A percentile compares a stretch with the other conserved stretches of the same genome.
These are phyloP conservation scores for Lineolata rhizophorae DNA, from an alignment of 495 filamentous ascomycete genomes.

Conservation along the genomic window DNA sequence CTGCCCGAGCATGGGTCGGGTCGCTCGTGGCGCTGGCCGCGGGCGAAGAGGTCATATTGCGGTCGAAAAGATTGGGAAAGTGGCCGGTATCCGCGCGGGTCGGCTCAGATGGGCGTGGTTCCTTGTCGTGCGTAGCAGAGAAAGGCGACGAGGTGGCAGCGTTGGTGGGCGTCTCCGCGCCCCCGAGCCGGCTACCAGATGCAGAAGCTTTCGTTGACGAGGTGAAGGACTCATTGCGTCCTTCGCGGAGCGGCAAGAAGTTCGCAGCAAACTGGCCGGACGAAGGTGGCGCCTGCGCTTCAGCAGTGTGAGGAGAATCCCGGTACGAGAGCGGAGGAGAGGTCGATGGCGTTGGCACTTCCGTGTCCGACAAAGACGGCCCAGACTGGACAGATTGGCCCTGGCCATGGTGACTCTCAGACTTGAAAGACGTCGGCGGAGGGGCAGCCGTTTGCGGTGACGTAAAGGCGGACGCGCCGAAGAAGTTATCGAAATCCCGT, in stretches of 20 bases:
- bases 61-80: constrained; percentile 7
- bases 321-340: constrained; percentile 32
- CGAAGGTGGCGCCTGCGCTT: constrained; percentile 38
- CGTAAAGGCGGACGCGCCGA: constrained; percentile 45
- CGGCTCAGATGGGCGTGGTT: too few relatives aligned
- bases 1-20: constrained; percentile 9
- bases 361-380: constrained; percentile 25
- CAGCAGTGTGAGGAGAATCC: constrained; percentile 30
- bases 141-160: constrained; percentile 13
- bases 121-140: constrained; percentile 25
- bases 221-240: constrained; percentile 40
- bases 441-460: constrained; percentile 16
- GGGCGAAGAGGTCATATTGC: constrained; percentile 10
- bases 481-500: constrained; percentile 74
- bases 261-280: constrained; percentile 51
- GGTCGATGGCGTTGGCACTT: constrained; percentile 35
- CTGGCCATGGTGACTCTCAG: constrained; percentile 26
- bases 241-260: constrained; percentile 38
- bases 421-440: constrained; percentile 40
- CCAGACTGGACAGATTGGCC: constrained; percentile 22
- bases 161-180: constrained; percentile 33
- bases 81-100: too few relatives aligned
- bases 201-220: constrained; percentile 65
- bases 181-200: constrained; percentile 49
- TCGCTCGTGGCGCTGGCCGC: constrained; percentile 13